A percentile compares a stretch with the other conserved stretches of the same genome.
Conservation (phyloP, 2,329 filamentous ascomycete genomes). For the Phaeophleospora eucalypticola region DNA sequence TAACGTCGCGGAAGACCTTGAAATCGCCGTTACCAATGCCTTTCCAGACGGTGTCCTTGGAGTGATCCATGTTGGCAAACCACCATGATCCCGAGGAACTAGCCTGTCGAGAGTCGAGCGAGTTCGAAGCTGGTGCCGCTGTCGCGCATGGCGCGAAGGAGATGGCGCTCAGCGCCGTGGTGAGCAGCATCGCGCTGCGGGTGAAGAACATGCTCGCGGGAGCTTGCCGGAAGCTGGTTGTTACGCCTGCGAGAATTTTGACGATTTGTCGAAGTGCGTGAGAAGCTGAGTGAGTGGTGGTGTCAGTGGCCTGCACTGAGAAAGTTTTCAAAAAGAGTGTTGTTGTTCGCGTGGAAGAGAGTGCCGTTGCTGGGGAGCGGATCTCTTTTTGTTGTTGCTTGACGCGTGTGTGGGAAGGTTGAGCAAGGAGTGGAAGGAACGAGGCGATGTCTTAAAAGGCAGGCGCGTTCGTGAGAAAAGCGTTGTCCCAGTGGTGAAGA, state of each 20-base stretch:
- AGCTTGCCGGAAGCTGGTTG: background rate
- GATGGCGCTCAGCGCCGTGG: constrained; percentile 29
- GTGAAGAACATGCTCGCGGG: constrained; percentile 22
- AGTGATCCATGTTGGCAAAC: constrained; percentile 21
- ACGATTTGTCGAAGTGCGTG: constrained; percentile 2
- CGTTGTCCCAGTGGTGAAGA: background rate
- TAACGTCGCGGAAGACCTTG: constrained; percentile 54
- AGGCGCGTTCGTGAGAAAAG: constrained; percentile 1
- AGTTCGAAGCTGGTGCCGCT: constrained; percentile 10
- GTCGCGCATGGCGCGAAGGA: constrained; percentile 14
- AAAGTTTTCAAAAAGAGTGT: constrained; percentile 6
- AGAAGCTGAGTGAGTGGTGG: constrained; percentile 1
- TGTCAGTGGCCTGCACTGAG: constrained; percentile 24
- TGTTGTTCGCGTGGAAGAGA: constrained; percentile 1
- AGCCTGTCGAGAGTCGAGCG: constrained; percentile 5
- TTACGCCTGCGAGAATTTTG: background rate
- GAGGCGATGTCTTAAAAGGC: background rate
- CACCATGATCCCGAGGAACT: constrained; percentile 15
- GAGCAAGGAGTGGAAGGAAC: constrained; percentile 3
- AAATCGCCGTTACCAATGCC: constrained; percentile 55
- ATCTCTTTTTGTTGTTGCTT: constrained; percentile 3
- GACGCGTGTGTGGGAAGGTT: background rate
- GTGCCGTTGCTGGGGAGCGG: constrained; percentile 4
- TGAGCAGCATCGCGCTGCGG: constrained; percentile 24
- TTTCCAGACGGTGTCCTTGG: constrained; percentile 64